Evolutionary conservation across 2,329 filamentous ascomycete genomes (phyloP).

Genomic region (Nemania sp.): DNA sequence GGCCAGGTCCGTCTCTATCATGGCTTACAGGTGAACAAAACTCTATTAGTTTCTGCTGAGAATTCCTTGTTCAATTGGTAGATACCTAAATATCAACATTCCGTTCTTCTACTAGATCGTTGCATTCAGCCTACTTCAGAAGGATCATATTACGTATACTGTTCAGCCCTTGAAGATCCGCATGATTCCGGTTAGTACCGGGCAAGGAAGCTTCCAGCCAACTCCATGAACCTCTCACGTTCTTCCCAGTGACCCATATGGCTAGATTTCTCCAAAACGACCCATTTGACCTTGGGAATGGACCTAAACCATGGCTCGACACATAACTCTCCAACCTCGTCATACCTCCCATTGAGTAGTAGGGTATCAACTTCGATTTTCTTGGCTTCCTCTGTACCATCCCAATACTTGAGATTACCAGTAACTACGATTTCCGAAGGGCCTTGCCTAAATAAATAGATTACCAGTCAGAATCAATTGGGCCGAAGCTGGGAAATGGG

Average conservation of each 20-base stretch:
- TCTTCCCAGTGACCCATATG: not conserved
- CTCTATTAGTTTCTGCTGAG: too few relatives aligned
- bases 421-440: not conserved
- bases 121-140: too few relatives aligned
- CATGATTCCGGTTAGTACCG: too few relatives aligned
- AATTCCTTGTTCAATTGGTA: too few relatives aligned
- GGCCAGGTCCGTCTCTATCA: too few relatives aligned
- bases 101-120: too few relatives aligned
- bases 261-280: not conserved
- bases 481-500: not conserved
- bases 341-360: not conserved
- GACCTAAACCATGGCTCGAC: not conserved
- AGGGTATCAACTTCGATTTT: not conserved
- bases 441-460: not conserved
- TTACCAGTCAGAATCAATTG: not conserved
- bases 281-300: slow-evolving; percentile 1
- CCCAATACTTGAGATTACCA: not conserved
- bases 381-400: not conserved
- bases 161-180: too few relatives aligned
- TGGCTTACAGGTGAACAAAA: too few relatives aligned
- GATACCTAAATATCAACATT: too few relatives aligned
- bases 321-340: not conserved
- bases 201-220: not conserved
- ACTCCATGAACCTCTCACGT: not conserved
- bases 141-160: too few relatives aligned